Conservation (phyloP, 768 basidiomycete species). For the Leucocoprinus leucothites region DNA sequence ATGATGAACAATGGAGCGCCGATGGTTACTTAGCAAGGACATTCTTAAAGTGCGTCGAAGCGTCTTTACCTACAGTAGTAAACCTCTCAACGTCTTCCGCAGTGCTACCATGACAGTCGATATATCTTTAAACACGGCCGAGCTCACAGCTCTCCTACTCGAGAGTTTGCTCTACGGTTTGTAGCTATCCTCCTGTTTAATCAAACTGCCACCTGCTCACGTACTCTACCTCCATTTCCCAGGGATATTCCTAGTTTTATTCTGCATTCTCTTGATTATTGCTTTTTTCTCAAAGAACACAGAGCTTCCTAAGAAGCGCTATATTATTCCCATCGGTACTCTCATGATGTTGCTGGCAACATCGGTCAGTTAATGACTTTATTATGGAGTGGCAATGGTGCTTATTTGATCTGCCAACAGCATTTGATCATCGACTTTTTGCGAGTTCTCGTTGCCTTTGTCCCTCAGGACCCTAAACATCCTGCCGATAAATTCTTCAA, state of each 20-base stretch:
- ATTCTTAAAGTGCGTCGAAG: too few relatives aligned
- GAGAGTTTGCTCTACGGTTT: conserved; percentile 8
- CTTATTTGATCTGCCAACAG: neutral
- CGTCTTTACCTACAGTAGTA: too few relatives aligned
- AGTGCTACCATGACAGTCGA: neutral
- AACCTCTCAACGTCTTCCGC: too few relatives aligned
- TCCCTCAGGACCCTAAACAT: neutral
- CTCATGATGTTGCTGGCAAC: conserved; percentile 10
- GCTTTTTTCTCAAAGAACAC: neutral
- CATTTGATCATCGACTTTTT: conserved; percentile 10
- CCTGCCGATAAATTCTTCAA: conserved; percentile 4
- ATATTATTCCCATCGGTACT: neutral
- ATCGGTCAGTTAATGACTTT: neutral
- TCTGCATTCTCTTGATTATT: conserved; percentile 1
- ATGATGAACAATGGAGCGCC: too few relatives aligned
- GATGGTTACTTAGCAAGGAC: too few relatives aligned
- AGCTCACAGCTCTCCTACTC: conserved; percentile 7
- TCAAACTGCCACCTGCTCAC: neutral
- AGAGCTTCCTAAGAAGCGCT: neutral
- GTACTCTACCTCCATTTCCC: too few relatives aligned
- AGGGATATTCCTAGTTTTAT: conserved; percentile 8
- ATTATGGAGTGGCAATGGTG: neutral
- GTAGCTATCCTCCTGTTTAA: too few relatives aligned
- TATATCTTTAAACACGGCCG: neutral
- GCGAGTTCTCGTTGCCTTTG: conserved; percentile 3